These are phyloP conservation scores for Ogataea zsoltii DNA, from an alignment of 805 yeast genomes.

Conservation along the genomic window DNA sequence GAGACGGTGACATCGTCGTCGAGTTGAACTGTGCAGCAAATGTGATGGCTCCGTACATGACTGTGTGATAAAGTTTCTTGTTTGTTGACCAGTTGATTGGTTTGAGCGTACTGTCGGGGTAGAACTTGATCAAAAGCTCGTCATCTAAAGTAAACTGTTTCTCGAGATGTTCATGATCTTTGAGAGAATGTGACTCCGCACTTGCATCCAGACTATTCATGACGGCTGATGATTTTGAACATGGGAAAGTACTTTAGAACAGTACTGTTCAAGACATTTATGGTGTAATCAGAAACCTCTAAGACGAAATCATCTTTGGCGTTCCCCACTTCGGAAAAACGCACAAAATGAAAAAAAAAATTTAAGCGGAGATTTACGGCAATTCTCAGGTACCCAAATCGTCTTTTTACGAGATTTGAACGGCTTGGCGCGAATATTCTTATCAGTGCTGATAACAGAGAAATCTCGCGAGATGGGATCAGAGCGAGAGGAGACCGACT, in stretches of 20 bases:
- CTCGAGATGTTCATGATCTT: not conserved
- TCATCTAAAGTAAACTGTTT: not conserved
- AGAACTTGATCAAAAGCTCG: slow-evolving; percentile 3
- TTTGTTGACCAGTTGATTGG: slow-evolving; percentile 39
- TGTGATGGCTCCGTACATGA: slow-evolving; percentile 40
- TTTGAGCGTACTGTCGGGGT: slow-evolving; percentile 20
- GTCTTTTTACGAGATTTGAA: not conserved
- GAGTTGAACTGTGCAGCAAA: slow-evolving; percentile 52
- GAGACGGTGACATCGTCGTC: slow-evolving; percentile 46
- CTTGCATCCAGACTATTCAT: not conserved
- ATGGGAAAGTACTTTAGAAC: too few species aligned
- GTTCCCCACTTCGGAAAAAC: not conserved
- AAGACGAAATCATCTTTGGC: too few species aligned
- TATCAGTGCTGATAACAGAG: not conserved
- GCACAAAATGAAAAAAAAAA: too few species aligned
- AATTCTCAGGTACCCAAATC: not conserved
- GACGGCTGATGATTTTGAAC: not conserved
- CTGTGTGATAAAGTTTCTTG: slow-evolving; percentile 40
- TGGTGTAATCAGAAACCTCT: too few species aligned
- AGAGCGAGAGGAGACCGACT: too few species aligned
- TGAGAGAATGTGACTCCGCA: not conserved
- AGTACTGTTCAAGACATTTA: too few species aligned
- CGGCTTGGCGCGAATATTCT: not conserved
- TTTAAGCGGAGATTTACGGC: slow-evolving; percentile 1
- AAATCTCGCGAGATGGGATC: too few species aligned